phyloP scores from a whole-genome alignment of 108 stramenopile species.

The Seminavis robusta region DNA sequence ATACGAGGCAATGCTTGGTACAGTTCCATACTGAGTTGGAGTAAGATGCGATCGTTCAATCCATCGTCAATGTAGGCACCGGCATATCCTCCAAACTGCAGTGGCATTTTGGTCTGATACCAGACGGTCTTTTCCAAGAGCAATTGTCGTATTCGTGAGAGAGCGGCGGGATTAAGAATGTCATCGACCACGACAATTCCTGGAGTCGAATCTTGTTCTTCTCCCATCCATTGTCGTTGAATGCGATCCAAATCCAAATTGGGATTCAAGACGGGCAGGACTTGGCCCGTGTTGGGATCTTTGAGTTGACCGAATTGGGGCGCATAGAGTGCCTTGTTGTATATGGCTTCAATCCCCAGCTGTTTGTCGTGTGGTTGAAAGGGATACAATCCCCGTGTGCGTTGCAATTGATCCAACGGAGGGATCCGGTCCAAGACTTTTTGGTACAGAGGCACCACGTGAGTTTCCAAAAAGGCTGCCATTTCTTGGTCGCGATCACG shows the following conservation, averaged over 20 bases:
- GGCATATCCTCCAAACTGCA: slow-evolving; percentile 56
- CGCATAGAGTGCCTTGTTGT: slow-evolving; percentile 56
- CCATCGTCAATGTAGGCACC: slow-evolving; percentile 80
- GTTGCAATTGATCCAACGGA: slow-evolving; percentile 31
- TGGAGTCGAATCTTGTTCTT: neutral
- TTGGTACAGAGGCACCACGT: slow-evolving; percentile 45
- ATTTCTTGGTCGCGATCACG: slow-evolving; percentile 26
- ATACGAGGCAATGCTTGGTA: slow-evolving; percentile 43
- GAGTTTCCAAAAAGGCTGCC: slow-evolving; percentile 26
- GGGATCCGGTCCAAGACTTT: slow-evolving; percentile 39
- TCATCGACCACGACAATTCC: slow-evolving; percentile 45
- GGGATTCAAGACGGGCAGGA: slow-evolving; percentile 12
- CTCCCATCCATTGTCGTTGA: slow-evolving; percentile 26
- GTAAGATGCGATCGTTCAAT: slow-evolving; percentile 47
- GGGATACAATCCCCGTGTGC: slow-evolving; percentile 50
- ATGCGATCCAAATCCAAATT: slow-evolving; percentile 4
- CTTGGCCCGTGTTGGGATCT: neutral
- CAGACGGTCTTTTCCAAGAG: slow-evolving; percentile 39
- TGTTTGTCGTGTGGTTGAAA: slow-evolving; percentile 42
- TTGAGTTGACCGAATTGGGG: slow-evolving; percentile 12
- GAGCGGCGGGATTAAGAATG: slow-evolving; percentile 24
- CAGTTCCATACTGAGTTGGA: slow-evolving; percentile 52
- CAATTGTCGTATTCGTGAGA: slow-evolving; percentile 29
- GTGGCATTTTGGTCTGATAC: slow-evolving; percentile 70
- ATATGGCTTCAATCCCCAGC: slow-evolving; percentile 35